These are phyloP conservation scores for Cyberlindnera sargentensis DNA, from an alignment of 805 yeast species.

Conservation along the genomic window DNA sequence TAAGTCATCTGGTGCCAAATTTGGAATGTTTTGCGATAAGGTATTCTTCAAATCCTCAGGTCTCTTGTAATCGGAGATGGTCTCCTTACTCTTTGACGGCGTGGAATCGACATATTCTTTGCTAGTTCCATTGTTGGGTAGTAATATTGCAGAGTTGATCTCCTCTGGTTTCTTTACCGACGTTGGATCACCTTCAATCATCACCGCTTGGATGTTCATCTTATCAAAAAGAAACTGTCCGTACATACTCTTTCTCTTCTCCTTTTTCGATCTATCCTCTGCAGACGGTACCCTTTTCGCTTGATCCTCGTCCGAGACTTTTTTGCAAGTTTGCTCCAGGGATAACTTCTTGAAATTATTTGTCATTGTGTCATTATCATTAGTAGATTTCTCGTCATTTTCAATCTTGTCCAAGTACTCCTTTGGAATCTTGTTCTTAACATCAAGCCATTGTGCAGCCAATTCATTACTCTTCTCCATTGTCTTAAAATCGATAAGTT, in stretches of 20 bases:
- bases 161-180: slow-evolving; percentile 20
- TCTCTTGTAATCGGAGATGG: slow-evolving; percentile 4
- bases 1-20: neutral
- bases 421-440: slow-evolving; percentile 15
- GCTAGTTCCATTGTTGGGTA: slow-evolving; percentile 9
- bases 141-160: slow-evolving; percentile 1
- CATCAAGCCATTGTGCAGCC: slow-evolving; percentile 28
- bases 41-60: slow-evolving; percentile 15
- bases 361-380: slow-evolving; percentile 3
- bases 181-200: slow-evolving; percentile 28
- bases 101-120: slow-evolving; percentile 10
- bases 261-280: slow-evolving; percentile 11
- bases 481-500: slow-evolving; percentile 30
- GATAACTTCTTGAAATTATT: slow-evolving; percentile 19
- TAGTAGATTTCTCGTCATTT: slow-evolving; percentile 1
- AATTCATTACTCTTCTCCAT: slow-evolving; percentile 29
- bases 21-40: neutral
- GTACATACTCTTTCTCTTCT: slow-evolving; percentile 24
- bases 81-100: slow-evolving; percentile 10
- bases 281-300: neutral
- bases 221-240: slow-evolving; percentile 35
- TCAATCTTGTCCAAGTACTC: slow-evolving; percentile 18
- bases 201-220: slow-evolving; percentile 33
- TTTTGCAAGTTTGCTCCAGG: slow-evolving; percentile 10
- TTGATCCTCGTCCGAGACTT: slow-evolving; percentile 5